Conservation (phyloP, 306 rosid genomes). For the Citrullus colocynthis region DNA sequence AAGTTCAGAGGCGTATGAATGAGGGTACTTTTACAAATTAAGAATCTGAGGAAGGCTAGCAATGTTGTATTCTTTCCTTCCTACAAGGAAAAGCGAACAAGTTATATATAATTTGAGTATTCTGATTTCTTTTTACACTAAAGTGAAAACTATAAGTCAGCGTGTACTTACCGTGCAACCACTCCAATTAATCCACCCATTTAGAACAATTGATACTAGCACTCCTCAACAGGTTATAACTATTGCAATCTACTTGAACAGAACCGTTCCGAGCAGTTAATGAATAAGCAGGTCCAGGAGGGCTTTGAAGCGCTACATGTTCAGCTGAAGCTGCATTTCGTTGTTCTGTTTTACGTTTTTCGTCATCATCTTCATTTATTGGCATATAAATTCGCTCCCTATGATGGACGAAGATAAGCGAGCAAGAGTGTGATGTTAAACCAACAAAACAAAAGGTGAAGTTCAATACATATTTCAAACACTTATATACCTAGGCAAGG, state of each 20-base stretch:
- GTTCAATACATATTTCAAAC: background rate
- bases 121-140: background rate
- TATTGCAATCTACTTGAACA: slow-evolving; percentile 18
- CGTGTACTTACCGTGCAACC: slow-evolving; percentile 14
- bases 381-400: slow-evolving; percentile 38
- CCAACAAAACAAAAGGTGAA: background rate
- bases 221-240: slow-evolving; percentile 25
- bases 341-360: slow-evolving; percentile 13
- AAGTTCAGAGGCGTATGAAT: background rate
- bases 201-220: slow-evolving; percentile 30
- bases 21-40: background rate
- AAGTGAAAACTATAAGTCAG: background rate
- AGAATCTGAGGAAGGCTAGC: background rate
- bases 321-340: slow-evolving; percentile 20
- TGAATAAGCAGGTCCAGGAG: slow-evolving; percentile 22
- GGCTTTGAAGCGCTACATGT: slow-evolving; percentile 15
- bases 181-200: slow-evolving; percentile 18
- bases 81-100: slow-evolving; percentile 13
- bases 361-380: slow-evolving; percentile 21
- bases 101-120: background rate
- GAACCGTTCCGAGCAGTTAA: slow-evolving; percentile 18
- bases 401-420: background rate
- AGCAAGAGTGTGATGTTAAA: background rate
- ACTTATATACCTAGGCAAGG: slow-evolving; percentile 47
- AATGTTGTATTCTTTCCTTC: slow-evolving; percentile 7